Evolutionary conservation across 1,284 basidiomycete species (phyloP).

Genomic region (Irpex rosettiformis): DNA sequence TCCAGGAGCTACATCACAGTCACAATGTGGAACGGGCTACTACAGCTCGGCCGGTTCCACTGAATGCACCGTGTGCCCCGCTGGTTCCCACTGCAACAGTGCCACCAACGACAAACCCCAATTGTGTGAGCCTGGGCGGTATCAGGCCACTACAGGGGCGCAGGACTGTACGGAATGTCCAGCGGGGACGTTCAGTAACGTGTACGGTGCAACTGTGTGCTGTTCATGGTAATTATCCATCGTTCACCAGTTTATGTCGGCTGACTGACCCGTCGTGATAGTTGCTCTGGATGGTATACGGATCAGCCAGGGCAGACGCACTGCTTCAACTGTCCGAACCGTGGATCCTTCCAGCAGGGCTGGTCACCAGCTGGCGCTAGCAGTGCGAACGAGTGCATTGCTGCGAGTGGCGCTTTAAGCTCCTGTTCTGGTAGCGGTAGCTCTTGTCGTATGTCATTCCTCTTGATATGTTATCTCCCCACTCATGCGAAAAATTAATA

Average conservation of each 20-base stretch:
- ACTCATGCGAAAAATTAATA: not conserved
- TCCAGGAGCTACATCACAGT: slow-evolving; percentile 9
- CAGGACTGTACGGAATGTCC: slow-evolving; percentile 16
- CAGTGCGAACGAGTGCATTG: slow-evolving; percentile 16
- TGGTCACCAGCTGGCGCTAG: slow-evolving; percentile 19
- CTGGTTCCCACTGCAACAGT: slow-evolving; percentile 12
- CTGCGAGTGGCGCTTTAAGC: slow-evolving; percentile 14
- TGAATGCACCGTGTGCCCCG: slow-evolving; percentile 13
- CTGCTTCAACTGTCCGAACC: slow-evolving; percentile 21
- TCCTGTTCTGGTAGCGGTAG: slow-evolving; percentile 15
- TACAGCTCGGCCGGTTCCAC: slow-evolving; percentile 13
- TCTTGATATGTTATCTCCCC: not conserved
- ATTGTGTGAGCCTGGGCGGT: slow-evolving; percentile 13
- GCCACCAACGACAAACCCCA: slow-evolving; percentile 5
- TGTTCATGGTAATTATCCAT: slow-evolving; percentile 18
- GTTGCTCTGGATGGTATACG: slow-evolving; percentile 24
- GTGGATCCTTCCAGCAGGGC: slow-evolving; percentile 14
- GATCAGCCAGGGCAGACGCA: slow-evolving; percentile 19
- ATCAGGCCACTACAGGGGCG: slow-evolving; percentile 6
- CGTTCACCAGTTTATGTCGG: not conserved
- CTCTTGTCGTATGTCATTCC: slow-evolving; percentile 20
- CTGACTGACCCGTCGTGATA: slow-evolving; percentile 1
- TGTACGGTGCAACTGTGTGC: slow-evolving; percentile 21
- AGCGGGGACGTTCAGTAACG: slow-evolving; percentile 18
- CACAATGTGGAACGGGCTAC: slow-evolving; percentile 9